Percentiles rank a stretch among this genome's conserved stretches.
phyloP scores from a whole-genome alignment of 805 yeast genomes.

The Naumovozyma baii region DNA sequence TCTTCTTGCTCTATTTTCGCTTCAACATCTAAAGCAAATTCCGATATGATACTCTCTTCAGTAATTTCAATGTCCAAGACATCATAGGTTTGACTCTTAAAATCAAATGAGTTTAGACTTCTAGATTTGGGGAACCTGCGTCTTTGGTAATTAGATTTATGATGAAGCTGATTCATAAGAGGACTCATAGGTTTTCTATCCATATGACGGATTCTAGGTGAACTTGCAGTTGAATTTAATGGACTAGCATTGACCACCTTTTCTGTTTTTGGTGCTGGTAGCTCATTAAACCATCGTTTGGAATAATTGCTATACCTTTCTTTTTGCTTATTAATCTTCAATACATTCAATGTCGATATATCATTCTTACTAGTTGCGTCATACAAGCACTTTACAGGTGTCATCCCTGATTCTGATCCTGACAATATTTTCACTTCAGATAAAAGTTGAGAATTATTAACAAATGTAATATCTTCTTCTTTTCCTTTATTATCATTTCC shows the following conservation, averaged over 20 bases:
- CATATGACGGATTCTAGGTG: background rate
- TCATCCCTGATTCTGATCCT: background rate
- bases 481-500: too few species aligned
- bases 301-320: background rate
- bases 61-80: background rate
- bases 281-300: background rate
- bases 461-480: too few species aligned
- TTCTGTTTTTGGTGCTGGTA: background rate
- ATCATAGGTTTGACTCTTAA: background rate
- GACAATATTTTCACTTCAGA: background rate
- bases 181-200: background rate
- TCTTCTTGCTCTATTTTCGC: background rate
- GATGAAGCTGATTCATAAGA: background rate
- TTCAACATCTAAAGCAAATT: too few species aligned
- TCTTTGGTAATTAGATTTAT: too few species aligned
- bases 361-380: background rate
- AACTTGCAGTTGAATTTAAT: background rate
- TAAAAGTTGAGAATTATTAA: background rate
- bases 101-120: background rate
- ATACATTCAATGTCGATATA: background rate
- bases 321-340: background rate
- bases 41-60: too few species aligned
- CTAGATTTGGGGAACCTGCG: background rate
- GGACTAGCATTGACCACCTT: background rate
- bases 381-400: too few species aligned